Conservation (phyloP, 2,329 filamentous ascomycete genomes). For the Ascochyta fabae region DNA sequence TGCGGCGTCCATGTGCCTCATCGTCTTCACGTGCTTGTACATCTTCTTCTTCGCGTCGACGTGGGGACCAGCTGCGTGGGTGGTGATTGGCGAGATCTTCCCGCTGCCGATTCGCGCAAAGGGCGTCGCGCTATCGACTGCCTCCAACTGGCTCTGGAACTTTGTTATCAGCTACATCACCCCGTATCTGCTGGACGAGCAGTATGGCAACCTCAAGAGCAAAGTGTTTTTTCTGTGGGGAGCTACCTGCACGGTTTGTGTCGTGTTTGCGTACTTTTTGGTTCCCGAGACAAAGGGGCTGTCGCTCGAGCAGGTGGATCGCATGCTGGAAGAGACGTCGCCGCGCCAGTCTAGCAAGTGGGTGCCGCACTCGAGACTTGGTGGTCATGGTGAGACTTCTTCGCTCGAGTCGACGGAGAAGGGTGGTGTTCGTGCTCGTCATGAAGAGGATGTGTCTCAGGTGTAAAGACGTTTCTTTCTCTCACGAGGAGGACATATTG, state of each 20-base stretch:
- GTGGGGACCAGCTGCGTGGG: constrained; percentile 78
- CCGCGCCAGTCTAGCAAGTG: constrained; percentile 76
- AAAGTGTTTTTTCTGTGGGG: constrained; percentile 64
- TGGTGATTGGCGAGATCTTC: constrained; percentile 87
- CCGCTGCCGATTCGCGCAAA: constrained; percentile 87
- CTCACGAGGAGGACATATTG: no score
- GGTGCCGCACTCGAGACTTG: constrained; percentile 72
- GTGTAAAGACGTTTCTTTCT: no score
- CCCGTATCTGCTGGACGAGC: constrained; percentile 72
- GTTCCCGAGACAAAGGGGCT: constrained; percentile 82
- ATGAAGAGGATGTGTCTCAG: constrained; percentile 1
- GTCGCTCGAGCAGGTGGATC: constrained; percentile 77
- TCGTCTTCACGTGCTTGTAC: constrained; percentile 89
- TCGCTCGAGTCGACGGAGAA: constrained; percentile 17
- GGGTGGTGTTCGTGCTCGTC: background rate
- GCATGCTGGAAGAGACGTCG: constrained; percentile 84
- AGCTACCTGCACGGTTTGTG: constrained; percentile 57
- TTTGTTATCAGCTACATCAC: constrained; percentile 63
- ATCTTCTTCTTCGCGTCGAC: constrained; percentile 92
- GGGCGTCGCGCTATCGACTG: constrained; percentile 84
- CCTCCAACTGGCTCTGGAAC: constrained; percentile 93
- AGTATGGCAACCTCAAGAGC: constrained; percentile 68
- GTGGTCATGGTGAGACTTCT: constrained; percentile 36
- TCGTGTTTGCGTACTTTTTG: constrained; percentile 74
- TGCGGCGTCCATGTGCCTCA: constrained; percentile 62